Conservation (phyloP, 1,139 yeast genomes). For the Tardiomyces blankii region DNA sequence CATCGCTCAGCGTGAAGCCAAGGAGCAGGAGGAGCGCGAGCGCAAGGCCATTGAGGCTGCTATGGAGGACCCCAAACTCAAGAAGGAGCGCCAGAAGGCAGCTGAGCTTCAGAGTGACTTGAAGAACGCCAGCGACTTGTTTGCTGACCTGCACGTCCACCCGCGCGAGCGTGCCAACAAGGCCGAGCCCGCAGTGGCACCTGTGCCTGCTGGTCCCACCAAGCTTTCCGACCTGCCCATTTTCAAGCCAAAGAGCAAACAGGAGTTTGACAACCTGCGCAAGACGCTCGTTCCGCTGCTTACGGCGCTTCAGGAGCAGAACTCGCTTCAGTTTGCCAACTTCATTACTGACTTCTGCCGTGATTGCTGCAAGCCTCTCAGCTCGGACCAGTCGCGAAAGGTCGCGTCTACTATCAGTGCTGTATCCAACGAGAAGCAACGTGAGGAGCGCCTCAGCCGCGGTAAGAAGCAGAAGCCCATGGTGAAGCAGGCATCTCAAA, state of each 20-base stretch:
- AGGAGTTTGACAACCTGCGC: slow-evolving; percentile 74
- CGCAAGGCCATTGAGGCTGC: slow-evolving; percentile 25
- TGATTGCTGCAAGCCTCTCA: slow-evolving; percentile 71
- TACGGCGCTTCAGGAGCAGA: slow-evolving; percentile 47
- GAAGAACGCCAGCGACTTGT: slow-evolving; percentile 85
- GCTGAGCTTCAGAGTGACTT: slow-evolving; percentile 81
- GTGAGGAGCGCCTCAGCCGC: slow-evolving; percentile 89
- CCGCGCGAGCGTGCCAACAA: slow-evolving; percentile 36
- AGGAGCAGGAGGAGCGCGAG: slow-evolving; percentile 28
- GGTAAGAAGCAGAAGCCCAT: slow-evolving; percentile 88
- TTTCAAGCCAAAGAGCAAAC: slow-evolving; percentile 67
- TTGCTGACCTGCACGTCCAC: slow-evolving; percentile 49
- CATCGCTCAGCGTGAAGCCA: slow-evolving; percentile 27
- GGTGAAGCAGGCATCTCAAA: slow-evolving; percentile 63
- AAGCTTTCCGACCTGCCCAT: slow-evolving; percentile 33
- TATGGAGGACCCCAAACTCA: slow-evolving; percentile 35
- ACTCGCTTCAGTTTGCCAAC: slow-evolving; percentile 50
- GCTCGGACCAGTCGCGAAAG: slow-evolving; percentile 75
- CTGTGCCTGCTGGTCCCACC: slow-evolving; percentile 36
- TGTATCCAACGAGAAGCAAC: slow-evolving; percentile 73
- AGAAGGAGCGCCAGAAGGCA: slow-evolving; percentile 56
- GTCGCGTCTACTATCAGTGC: slow-evolving; percentile 79
- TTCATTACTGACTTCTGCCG: slow-evolving; percentile 80
- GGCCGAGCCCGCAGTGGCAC: slow-evolving; percentile 50
- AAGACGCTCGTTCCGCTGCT: slow-evolving; percentile 64